phyloP scores from a whole-genome alignment of 805 yeast genomes.

The Myxozyma sirexii region DNA sequence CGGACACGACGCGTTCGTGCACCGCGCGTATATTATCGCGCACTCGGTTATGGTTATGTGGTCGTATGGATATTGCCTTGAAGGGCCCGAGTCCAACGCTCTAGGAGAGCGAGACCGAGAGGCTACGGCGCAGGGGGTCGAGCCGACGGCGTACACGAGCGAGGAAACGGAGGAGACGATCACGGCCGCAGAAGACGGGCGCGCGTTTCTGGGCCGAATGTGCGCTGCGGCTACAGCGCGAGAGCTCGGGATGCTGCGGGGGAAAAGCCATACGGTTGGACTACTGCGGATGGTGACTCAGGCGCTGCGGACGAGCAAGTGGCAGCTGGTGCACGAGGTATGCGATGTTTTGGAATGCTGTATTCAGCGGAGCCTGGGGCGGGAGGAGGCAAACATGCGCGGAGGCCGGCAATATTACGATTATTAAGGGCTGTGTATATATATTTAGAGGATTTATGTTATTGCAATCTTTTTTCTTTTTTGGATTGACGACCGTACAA shows the following conservation, averaged over 20 bases:
- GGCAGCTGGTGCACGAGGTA: slow-evolving; percentile 39
- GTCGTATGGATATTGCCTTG: slow-evolving; percentile 40
- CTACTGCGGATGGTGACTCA: slow-evolving; percentile 45
- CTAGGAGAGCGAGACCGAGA: slow-evolving; percentile 26
- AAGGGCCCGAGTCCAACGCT: slow-evolving; percentile 41
- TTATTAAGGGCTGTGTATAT: not conserved
- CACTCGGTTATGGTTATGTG: slow-evolving; percentile 41
- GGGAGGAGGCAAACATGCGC: slow-evolving; percentile 18
- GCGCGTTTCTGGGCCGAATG: slow-evolving; percentile 54
- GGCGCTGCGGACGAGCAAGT: slow-evolving; percentile 36
- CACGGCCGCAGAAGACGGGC: slow-evolving; percentile 53
- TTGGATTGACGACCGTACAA: too few relatives aligned
- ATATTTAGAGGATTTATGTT: too few relatives aligned
- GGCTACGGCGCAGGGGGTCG: slow-evolving; percentile 1
- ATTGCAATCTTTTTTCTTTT: too few relatives aligned
- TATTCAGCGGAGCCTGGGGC: slow-evolving; percentile 33
- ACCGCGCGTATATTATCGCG: slow-evolving; percentile 40
- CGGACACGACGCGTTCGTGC: slow-evolving; percentile 38
- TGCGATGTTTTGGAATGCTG: slow-evolving; percentile 29
- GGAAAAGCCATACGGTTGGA: slow-evolving; percentile 58
- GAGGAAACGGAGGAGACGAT: slow-evolving; percentile 27
- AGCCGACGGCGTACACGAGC: slow-evolving; percentile 9
- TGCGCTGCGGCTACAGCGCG: slow-evolving; percentile 43
- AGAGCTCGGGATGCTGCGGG: slow-evolving; percentile 41
- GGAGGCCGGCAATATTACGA: slow-evolving; percentile 22